Base-by-base conservation (phyloP, 2,329 filamentous ascomycete genomes). In the Talaromyces sp. region DNA sequence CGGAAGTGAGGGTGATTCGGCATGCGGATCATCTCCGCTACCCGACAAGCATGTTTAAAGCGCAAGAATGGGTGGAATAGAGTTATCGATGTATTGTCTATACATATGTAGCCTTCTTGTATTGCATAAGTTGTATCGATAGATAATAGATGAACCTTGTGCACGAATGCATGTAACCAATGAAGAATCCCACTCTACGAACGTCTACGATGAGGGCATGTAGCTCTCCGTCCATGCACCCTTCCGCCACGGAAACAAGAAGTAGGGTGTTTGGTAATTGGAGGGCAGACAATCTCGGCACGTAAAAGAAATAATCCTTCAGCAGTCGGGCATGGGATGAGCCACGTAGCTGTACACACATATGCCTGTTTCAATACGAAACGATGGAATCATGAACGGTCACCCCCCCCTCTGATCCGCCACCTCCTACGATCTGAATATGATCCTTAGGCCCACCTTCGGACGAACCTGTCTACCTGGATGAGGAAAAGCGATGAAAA, bases 1-100 rank as follows among this genome's bases (percentile, higher is more conserved):
- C 91, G 7, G 95, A 99, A 80, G 84, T 99, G 67, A 86, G 88
- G 73, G 82, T 98, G 44, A 88, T 96, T 59, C 83, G 91, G 68
- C 92, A 93, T 73, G 77, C 90, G 63, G 82, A 81, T 61, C 86
- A 87, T 66, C 74, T 97, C 73, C 80, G 86, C 60, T 76, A 85
- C 64, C 93, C 93, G 11, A 77, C 83, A 48, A 76, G 88, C 9
- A 81, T 84, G 67, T 88, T 92, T 76, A 79, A 80, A 66, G 87
- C 88, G 73, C 64, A 75, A 70, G 74, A 73, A 52, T 75, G 79
- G 73, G 64, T 56, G 48, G 69, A 54, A 55, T 56, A 57, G 21
- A 39, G 5, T 12, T 40, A 60, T 52, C 16, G 12, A 5, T 52
- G 25, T 9, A 52, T 52, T 35, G 16, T 52, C n/a, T 33, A 33